Evolutionary conservation across 257 asterid species (phyloP).

Genomic region (Gynochthodes officinalis): DNA sequence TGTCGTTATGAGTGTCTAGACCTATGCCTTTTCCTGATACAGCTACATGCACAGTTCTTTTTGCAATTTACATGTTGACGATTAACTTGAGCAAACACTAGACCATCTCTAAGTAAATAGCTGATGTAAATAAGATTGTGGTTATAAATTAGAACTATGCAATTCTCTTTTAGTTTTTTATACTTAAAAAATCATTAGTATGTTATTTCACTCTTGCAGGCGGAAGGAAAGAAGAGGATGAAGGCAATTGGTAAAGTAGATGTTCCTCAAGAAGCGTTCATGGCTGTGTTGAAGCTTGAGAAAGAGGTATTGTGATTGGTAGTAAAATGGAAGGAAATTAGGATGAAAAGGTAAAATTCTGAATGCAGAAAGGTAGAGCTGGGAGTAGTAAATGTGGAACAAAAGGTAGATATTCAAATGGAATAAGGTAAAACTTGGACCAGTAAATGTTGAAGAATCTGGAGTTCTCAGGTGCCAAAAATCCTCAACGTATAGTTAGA

Average conservation of each 20-base stretch:
- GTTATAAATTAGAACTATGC: neutral
- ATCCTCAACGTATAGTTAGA: too few relatives aligned
- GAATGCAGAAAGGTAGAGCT: neutral
- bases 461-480: too few relatives aligned
- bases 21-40: neutral
- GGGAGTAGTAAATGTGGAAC: neutral
- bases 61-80: neutral
- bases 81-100: neutral
- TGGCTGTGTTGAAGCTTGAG: conserved; percentile 98
- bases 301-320: conserved; percentile 71
- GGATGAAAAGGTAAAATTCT: neutral
- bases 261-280: conserved; percentile 98
- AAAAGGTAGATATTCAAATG: too few relatives aligned
- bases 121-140: neutral
- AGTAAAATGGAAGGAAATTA: neutral
- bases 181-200: neutral
- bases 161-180: neutral
- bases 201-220: conserved; percentile 40
- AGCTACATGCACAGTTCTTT: neutral
- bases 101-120: neutral
- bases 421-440: neutral
- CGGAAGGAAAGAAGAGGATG: conserved; percentile 99
- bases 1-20: neutral
- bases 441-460: too few relatives aligned
- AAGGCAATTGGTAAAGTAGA: conserved; percentile 92